Conservation (phyloP, 306 rosid genomes). For the Morella rubra region DNA sequence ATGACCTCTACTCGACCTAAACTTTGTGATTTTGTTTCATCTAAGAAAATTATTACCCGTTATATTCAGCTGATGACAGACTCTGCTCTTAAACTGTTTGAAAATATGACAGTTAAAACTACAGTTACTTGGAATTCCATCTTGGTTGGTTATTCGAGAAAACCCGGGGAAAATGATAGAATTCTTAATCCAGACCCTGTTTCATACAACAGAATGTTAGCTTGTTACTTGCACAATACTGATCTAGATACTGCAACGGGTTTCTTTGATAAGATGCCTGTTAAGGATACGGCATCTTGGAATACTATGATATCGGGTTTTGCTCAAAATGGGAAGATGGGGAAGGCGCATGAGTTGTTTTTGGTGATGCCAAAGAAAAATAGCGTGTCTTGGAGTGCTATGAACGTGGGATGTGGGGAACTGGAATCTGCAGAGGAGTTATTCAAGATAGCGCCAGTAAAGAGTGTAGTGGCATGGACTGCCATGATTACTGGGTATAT, state of each 20-base stretch:
- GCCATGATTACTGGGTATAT: constrained; percentile 80
- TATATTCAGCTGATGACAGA: constrained; percentile 48
- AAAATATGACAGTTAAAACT: constrained; percentile 55
- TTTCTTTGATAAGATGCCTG: constrained; percentile 63
- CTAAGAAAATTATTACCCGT: constrained; percentile 57
- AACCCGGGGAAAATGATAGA: constrained; percentile 50
- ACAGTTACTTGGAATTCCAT: constrained; percentile 78
- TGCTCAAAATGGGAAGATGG: constrained; percentile 54
- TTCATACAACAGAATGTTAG: constrained; percentile 73
- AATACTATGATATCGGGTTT: constrained; percentile 83
- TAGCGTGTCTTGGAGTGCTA: constrained; percentile 80
- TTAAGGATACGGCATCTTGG: constrained; percentile 76
- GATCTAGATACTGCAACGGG: constrained; percentile 48
- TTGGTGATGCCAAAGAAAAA: constrained; percentile 63
- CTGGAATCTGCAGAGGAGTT: constrained; percentile 60
- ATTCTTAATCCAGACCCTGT: constrained; percentile 75
- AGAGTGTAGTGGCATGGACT: constrained; percentile 82
- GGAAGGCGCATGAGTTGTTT: constrained; percentile 50
- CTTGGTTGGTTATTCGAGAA: constrained; percentile 51
- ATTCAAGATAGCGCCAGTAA: constrained; percentile 54
- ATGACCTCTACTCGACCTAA: constrained; percentile 19
- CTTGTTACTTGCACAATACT: constrained; percentile 47
- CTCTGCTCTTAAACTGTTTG: constrained; percentile 59
- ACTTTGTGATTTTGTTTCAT: constrained; percentile 32
- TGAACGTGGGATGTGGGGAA: constrained; percentile 71